Conservation (phyloP, 1,284 basidiomycete species). For the Cryptococcus sp. region DNA sequence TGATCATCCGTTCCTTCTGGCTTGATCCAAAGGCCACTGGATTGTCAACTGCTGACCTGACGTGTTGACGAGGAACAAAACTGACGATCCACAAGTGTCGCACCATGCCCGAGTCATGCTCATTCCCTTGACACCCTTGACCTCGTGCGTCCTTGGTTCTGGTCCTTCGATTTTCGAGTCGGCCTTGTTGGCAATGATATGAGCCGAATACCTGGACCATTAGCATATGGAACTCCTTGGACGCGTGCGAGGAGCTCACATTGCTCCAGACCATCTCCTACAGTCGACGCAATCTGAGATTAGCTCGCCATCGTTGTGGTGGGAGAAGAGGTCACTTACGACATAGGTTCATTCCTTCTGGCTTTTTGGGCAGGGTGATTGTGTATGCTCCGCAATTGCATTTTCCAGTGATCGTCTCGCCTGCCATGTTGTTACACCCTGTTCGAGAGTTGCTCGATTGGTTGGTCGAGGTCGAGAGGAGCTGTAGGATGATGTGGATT, state of each 20-base stretch:
- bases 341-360: slow-evolving; percentile 11
- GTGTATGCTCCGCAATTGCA: slow-evolving; percentile 11
- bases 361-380: slow-evolving; percentile 2
- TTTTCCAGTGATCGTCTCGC: slow-evolving; percentile 6
- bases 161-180: slow-evolving; percentile 9
- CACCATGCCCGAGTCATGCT: slow-evolving; percentile 17
- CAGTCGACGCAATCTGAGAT: slow-evolving; percentile 17
- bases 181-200: slow-evolving; percentile 5
- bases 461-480: no score
- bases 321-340: background rate
- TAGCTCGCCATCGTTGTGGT: no score
- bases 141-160: slow-evolving; percentile 10
- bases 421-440: background rate
- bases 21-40: slow-evolving; percentile 10
- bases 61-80: background rate
- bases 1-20: background rate
- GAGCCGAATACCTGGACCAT: slow-evolving; percentile 14
- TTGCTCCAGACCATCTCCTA: slow-evolving; percentile 13
- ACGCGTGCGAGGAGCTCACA: no score
- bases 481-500: no score
- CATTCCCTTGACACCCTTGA: slow-evolving; percentile 10
- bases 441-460: no score
- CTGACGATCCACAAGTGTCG: slow-evolving; percentile 17
- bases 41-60: background rate
- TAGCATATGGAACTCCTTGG: no score